Evolutionary conservation across 208 protist genomes (phyloP).

Genomic region (Crithidia acanthocephali): DNA sequence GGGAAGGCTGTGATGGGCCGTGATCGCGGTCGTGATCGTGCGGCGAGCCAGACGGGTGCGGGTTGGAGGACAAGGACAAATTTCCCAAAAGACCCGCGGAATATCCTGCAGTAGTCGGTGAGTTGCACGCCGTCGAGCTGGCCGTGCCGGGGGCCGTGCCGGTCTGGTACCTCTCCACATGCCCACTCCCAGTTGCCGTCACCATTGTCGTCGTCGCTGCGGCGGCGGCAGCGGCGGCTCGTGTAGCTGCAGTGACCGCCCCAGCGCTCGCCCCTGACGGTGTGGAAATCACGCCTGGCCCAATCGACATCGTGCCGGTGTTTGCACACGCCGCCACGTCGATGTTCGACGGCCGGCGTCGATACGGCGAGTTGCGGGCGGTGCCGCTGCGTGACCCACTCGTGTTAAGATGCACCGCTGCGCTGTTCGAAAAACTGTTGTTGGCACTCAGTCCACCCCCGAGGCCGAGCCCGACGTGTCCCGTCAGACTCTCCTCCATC

Average conservation of each 20-base stretch:
- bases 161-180: neutral
- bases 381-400: neutral
- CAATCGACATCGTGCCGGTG: neutral
- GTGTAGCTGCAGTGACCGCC: too few species aligned
- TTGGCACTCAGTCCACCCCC: slow-evolving; percentile 3
- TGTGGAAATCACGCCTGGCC: too few species aligned
- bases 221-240: neutral
- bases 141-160: neutral
- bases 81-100: neutral
- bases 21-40: neutral
- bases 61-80: neutral
- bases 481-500: slow-evolving; percentile 16
- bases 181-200: neutral
- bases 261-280: too few species aligned
- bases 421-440: neutral
- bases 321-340: neutral
- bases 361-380: slow-evolving; percentile 3
- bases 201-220: neutral
- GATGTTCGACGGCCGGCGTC: neutral
- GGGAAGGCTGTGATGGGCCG: neutral
- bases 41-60: neutral
- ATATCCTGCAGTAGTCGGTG: neutral
- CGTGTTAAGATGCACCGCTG: neutral
- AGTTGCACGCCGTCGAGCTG: neutral
- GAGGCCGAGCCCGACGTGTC: neutral